These are phyloP conservation scores for Suillus subalutaceus DNA, from an alignment of 768 basidiomycete genomes.

Conservation along the genomic window DNA sequence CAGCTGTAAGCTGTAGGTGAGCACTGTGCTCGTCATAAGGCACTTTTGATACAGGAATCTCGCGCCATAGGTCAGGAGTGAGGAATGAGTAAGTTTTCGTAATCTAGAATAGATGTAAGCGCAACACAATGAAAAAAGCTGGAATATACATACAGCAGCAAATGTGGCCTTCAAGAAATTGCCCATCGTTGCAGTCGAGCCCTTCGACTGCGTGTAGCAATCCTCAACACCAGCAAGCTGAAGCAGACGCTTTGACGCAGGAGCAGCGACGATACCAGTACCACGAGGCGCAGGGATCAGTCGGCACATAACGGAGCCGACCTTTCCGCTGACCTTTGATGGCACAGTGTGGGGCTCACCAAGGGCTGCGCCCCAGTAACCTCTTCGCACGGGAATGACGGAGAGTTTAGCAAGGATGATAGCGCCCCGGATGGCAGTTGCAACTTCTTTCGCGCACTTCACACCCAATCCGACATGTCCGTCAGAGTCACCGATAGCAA, in stretches of 20 bases:
- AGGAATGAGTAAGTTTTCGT: constrained; percentile 99
- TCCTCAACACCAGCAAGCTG: constrained; percentile 99
- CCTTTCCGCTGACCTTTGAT: constrained; percentile 97
- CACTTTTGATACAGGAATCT: constrained; percentile 86
- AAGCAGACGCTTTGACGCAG: constrained; percentile 93
- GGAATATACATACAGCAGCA: constrained; percentile 65
- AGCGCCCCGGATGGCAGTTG: constrained; percentile 98
- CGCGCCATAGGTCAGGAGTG: constrained; percentile 96
- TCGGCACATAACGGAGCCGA: constrained; percentile 98
- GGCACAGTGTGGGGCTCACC: constrained; percentile 99
- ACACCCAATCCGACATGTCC: constrained; percentile 99
- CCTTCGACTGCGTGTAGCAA: constrained; percentile 97
- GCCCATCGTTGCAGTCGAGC: constrained; percentile 98
- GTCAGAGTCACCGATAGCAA: constrained; percentile 98
- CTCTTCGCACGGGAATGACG: constrained; percentile 96
- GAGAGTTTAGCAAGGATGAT: constrained; percentile 99
- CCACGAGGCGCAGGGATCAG: constrained; percentile 98
- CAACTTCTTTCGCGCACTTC: constrained; percentile 99
- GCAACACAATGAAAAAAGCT: neutral
- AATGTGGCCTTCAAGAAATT: constrained; percentile 99
- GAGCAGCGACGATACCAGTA: constrained; percentile 99
- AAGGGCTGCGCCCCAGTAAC: constrained; percentile 99
- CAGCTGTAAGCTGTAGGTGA: constrained; percentile 81
- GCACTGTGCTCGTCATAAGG: constrained; percentile 96
- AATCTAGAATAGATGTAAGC: constrained; percentile 54